Base-by-base conservation (phyloP, 306 rosid species). In the Cicer yamashitae region DNA sequence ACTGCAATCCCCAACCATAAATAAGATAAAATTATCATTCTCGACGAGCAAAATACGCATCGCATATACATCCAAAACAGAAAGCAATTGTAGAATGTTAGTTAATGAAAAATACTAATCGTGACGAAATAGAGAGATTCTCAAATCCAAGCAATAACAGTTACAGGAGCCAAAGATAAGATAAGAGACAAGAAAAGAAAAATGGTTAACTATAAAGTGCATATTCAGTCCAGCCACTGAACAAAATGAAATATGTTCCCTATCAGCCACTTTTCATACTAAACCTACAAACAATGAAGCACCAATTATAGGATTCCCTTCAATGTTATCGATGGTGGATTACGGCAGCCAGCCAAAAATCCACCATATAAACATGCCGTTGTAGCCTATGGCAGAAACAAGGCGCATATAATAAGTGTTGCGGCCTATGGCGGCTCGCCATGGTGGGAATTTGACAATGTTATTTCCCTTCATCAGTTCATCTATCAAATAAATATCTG, bases 1-100 rank as follows among this genome's bases (percentile, higher is more conserved):
- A 96, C 99, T 96, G 92, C 89, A 89, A 59, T 15, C 68, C 65
- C 43, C 39, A 63, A 57, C 34, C 78, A 81, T 43, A 81, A 40
- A 37, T 40, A 71, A 61, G 37, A 56, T 67, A 75, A 62, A 75
- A 62, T 8, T 20, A 74, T 70, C 82, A 70, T 47, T 30, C 38
- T 71, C 22, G 47, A 66, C 56, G 43, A 57, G 46, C 13, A 56
- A 60, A 63, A 1, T 20, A 41, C 71, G 39, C 64, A 59, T 74
- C 60, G 61, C 71, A 76, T 0, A 64, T 18, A 53, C 22, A 62
- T 9, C 14, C 51, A 54, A 10, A 10, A 64, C 63, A 70, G 18
- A 65, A 47, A 39, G 8, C 58, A 65, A 47, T 20, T 2, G 18
- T 3, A 3, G 38, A 74, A 76, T 60, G 34, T 17, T 39, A 41